Base-by-base conservation (phyloP, 192 early-diverging fungal species). In the Pilobolus umbonatus region DNA sequence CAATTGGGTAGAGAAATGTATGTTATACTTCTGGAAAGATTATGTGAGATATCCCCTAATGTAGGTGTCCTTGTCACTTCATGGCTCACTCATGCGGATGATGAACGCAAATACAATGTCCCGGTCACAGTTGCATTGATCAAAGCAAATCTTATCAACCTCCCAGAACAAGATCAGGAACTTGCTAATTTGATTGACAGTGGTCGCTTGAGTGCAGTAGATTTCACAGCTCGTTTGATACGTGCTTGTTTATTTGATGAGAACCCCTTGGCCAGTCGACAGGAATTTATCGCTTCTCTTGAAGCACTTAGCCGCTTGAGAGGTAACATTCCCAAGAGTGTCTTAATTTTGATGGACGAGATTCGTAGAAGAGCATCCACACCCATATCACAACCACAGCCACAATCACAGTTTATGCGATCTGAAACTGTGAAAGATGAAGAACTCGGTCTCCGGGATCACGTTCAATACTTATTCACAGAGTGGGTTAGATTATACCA, bases 31-130 rank as follows among this genome's bases (percentile, higher is more conserved):
- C 75, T 99, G 55, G 88, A 88, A 55, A 79, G 85, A 9, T 74
- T 99, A 29, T 95, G 93, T 60, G 92, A 94, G 43, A 67, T 85
- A 44, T 95, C 97, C 0, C 78, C 77, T 45, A 83, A 83, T 30
- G 85, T 92, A 7, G 81, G 78, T 14, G 86, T 87, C 52, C 93
- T 98, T 66, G 88, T 98, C 25, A 88, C 82, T 10, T 81, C 82
- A 30, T 99, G 97, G 97, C 69, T 99, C 17, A 78, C 94, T 22
- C 95, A 91, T 74, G 84, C 89, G 2, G 92, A 95, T 54, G 97
- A 99, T 62, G 96, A 96, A 71, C 90, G 94, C 62, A 94, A 96
- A 68, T 89, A 85, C 61, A 92, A 91, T 57, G 91, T 96, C 2
- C 79, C 86, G 9, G 90, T 90, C 0, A 89, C 92, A 0, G 71